phyloP scores from a whole-genome alignment of 768 basidiomycete species.

The Punctularia strigosozonata region DNA sequence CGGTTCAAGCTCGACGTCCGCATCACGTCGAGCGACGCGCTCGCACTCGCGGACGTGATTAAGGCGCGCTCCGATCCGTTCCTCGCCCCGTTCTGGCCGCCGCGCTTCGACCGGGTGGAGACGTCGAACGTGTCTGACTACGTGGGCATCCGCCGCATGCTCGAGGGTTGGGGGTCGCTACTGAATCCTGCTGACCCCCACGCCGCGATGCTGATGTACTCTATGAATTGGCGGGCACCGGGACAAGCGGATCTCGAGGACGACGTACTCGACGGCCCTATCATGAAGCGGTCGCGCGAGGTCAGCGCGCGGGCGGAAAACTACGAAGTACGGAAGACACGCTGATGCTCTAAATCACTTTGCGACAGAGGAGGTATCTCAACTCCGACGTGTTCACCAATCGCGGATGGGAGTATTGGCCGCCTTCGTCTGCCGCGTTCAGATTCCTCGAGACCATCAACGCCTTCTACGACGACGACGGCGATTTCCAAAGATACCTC shows the following conservation, averaged over 20 bases:
- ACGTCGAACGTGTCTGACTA: conserved; percentile 33
- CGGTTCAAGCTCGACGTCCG: conserved; percentile 21
- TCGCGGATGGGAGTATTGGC: background rate
- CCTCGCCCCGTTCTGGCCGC: conserved; percentile 12
- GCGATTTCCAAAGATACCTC: background rate
- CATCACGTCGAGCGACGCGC: conserved; percentile 24
- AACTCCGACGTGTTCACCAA: background rate
- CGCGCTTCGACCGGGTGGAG: conserved; percentile 31
- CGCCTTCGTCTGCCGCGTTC: background rate
- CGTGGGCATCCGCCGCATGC: background rate
- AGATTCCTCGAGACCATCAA: background rate
- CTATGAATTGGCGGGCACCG: background rate
- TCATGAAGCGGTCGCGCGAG: too few relatives aligned
- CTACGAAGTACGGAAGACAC: too few relatives aligned
- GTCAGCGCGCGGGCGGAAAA: too few relatives aligned
- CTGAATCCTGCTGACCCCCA: background rate
- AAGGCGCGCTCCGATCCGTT: conserved; percentile 6
- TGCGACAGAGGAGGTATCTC: background rate
- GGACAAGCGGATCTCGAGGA: background rate
- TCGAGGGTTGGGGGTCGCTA: background rate
- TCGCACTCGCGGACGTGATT: conserved; percentile 27
- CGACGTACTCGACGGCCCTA: background rate
- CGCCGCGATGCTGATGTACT: background rate
- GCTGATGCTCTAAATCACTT: background rate
- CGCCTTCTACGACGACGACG: background rate